A percentile compares a stretch with the other conserved stretches of the same genome.
These are phyloP conservation scores for Trichoderma breve DNA, from an alignment of 2,329 filamentous ascomycete species.

Conservation along the genomic window DNA sequence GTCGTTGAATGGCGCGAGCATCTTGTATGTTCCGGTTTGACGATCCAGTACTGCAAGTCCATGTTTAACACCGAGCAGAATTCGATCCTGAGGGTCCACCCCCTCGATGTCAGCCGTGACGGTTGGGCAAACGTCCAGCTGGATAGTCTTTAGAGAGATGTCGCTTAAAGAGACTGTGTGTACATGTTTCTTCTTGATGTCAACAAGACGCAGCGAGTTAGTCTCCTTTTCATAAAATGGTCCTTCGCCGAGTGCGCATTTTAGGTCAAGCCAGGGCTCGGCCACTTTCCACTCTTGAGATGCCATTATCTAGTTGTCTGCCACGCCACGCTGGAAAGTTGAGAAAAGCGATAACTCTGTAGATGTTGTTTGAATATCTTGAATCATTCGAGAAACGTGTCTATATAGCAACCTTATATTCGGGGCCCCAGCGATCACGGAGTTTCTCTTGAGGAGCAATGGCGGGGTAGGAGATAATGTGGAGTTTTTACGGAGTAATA, in stretches of 20 bases:
- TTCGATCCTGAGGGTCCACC: slow-evolving; percentile 57
- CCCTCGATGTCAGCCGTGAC: slow-evolving; percentile 79
- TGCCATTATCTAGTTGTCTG: not conserved
- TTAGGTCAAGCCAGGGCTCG: slow-evolving; percentile 56
- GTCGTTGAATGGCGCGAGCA: slow-evolving; percentile 50
- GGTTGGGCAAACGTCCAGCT: slow-evolving; percentile 54
- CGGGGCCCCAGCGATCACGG: not conserved
- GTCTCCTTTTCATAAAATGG: slow-evolving; percentile 68
- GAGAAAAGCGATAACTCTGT: not conserved
- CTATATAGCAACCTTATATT: not conserved
- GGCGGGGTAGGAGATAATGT: slow-evolving; percentile 18
- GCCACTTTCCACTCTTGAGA: slow-evolving; percentile 51
- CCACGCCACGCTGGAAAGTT: not conserved
- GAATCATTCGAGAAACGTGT: not conserved
- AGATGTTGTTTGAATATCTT: not conserved
- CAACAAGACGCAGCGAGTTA: slow-evolving; percentile 71
- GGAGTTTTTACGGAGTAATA: slow-evolving; percentile 13
- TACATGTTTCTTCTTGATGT: slow-evolving; percentile 75
- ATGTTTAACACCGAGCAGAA: slow-evolving; percentile 77
- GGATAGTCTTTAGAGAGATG: slow-evolving; percentile 61
- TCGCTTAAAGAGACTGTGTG: slow-evolving; percentile 66
- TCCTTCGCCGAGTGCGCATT: slow-evolving; percentile 69
- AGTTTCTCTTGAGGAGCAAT: slow-evolving; percentile 14
- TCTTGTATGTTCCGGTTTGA: slow-evolving; percentile 51
- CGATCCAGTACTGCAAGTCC: slow-evolving; percentile 78